Conservation (phyloP, 2,329 filamentous ascomycete species). For the Emmonsia crescens region DNA sequence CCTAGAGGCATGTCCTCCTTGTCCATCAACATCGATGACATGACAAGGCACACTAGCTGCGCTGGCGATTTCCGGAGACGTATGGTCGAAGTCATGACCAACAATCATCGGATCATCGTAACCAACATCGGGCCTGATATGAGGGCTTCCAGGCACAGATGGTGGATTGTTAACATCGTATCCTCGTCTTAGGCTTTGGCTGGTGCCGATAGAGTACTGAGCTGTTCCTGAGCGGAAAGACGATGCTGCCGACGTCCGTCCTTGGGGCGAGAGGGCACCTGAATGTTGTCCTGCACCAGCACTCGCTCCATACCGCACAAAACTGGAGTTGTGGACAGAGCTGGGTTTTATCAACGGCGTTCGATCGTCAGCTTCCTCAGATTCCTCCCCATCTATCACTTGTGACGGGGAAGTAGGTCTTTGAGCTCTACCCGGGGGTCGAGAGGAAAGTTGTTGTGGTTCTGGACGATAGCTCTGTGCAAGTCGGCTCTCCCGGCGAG, state of each 20-base stretch:
- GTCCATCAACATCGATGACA: constrained; percentile 34
- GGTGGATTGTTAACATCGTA: constrained; percentile 58
- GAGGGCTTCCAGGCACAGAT: constrained; percentile 49
- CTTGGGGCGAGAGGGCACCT: neutral
- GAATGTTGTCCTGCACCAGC: neutral
- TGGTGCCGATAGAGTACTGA: neutral
- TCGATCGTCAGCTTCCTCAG: constrained; percentile 11
- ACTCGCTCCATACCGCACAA: constrained; percentile 10
- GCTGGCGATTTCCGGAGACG: constrained; percentile 26
- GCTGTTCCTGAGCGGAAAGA: neutral
- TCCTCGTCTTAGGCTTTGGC: constrained; percentile 21
- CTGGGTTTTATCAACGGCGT: constrained; percentile 13
- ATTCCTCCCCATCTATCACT: constrained; percentile 9
- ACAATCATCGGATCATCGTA: constrained; percentile 45
- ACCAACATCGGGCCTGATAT: constrained; percentile 40
- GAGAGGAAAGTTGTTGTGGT: neutral
- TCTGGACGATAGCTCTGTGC: constrained; percentile 30
- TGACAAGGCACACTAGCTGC: constrained; percentile 22
- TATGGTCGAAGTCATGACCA: constrained; percentile 28
- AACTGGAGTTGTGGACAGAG: constrained; percentile 10
- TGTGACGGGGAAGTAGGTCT: neutral
- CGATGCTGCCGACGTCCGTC: neutral
- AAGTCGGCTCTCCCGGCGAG: constrained; percentile 46
- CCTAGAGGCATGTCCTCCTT: constrained; percentile 12
- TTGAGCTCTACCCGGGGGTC: constrained; percentile 3